These are phyloP conservation scores for Wickerhamomyces queroliae DNA, from an alignment of 805 yeast species.

Conservation along the genomic window DNA sequence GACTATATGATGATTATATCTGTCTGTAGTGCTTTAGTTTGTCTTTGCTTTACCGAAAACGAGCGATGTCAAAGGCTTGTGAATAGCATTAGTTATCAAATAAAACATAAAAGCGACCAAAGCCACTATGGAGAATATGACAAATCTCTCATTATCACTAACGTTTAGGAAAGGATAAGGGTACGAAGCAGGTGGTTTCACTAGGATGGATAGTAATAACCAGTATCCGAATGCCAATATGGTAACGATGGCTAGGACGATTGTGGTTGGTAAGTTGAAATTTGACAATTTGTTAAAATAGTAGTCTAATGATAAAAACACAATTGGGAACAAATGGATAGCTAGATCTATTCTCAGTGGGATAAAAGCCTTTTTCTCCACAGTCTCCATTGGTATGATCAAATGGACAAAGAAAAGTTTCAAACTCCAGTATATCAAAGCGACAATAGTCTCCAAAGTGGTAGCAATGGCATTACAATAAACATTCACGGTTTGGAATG, in stretches of 20 bases:
- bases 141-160: constrained; percentile 33
- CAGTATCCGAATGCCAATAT: constrained; percentile 45
- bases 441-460: constrained; percentile 55
- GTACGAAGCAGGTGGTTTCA: constrained; percentile 43
- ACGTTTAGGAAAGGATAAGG: constrained; percentile 70
- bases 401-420: constrained; percentile 43
- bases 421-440: constrained; percentile 66
- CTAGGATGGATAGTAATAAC: constrained; percentile 40
- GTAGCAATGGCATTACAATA: constrained; percentile 42
- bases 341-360: constrained; percentile 49
- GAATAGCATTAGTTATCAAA: constrained; percentile 23
- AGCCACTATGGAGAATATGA: constrained; percentile 43
- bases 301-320: constrained; percentile 48
- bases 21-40: too few species aligned
- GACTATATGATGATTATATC: too few species aligned
- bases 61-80: constrained; percentile 10
- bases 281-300: constrained; percentile 44
- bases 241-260: constrained; percentile 35
- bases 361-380: constrained; percentile 26
- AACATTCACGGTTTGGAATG: constrained; percentile 3
- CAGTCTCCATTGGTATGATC: constrained; percentile 34
- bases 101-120: constrained; percentile 29
- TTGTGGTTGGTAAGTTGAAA: constrained; percentile 27
- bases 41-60: background rate
- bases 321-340: constrained; percentile 55